Evolutionary conservation across 2,329 filamentous ascomycete species (phyloP).

Genomic region (Mycosphaerelloides madeirae): DNA sequence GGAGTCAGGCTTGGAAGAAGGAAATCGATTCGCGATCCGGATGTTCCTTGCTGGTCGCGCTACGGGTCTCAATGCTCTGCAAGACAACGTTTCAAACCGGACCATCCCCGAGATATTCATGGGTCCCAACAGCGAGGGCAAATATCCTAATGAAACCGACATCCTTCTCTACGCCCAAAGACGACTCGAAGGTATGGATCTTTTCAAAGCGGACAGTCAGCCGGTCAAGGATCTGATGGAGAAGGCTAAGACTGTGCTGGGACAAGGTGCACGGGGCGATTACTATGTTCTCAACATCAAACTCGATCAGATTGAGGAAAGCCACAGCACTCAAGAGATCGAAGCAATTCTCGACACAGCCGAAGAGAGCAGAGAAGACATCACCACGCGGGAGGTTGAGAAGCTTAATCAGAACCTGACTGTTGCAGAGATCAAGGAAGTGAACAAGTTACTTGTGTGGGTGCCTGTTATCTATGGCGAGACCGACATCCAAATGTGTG

Average conservation of each 20-base stretch:
- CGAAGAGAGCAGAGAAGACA: neutral
- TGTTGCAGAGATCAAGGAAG: neutral
- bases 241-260: neutral
- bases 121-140: neutral
- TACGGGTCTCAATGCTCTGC: neutral
- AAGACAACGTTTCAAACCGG: neutral
- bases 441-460: constrained; percentile 1
- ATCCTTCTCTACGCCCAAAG: constrained; percentile 1
- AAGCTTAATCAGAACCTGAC: neutral
- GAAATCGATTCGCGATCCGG: neutral
- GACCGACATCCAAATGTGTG: neutral
- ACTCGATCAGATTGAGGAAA: neutral
- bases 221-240: neutral
- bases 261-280: neutral
- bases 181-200: neutral
- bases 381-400: neutral
- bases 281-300: constrained; percentile 1
- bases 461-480: neutral
- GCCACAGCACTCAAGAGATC: neutral
- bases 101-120: neutral
- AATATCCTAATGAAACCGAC: neutral
- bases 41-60: constrained; percentile 2
- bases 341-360: neutral
- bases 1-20: neutral
- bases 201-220: neutral